Evolutionary conservation across 257 asterid species (phyloP).

Genomic region (Ehretia macrophylla): DNA sequence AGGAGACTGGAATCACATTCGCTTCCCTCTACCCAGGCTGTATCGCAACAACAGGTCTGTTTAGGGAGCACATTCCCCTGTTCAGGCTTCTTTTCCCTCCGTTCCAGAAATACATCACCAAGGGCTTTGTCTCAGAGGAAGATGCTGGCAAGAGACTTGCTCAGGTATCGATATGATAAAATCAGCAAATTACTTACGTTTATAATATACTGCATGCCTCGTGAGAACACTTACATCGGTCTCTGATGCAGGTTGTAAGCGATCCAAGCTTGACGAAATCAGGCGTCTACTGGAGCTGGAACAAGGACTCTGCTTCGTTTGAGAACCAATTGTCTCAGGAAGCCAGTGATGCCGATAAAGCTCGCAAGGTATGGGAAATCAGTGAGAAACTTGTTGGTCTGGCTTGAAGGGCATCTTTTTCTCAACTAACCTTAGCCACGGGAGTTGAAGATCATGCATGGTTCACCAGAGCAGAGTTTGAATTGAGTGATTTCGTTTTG

Average conservation of each 20-base stretch:
- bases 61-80: slow-evolving; percentile 82
- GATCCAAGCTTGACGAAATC: slow-evolving; percentile 86
- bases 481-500: neutral
- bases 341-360: slow-evolving; percentile 85
- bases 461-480: neutral
- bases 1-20: slow-evolving; percentile 66
- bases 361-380: slow-evolving; percentile 81
- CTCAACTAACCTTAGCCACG: too few species aligned
- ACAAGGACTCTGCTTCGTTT: slow-evolving; percentile 67
- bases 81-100: slow-evolving; percentile 92
- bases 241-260: slow-evolving; percentile 52
- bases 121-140: slow-evolving; percentile 83
- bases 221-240: neutral
- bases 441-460: neutral
- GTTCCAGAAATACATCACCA: slow-evolving; percentile 85
- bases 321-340: slow-evolving; percentile 81
- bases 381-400: slow-evolving; percentile 89
- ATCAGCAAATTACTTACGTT: neutral
- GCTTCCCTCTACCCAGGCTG: slow-evolving; percentile 94
- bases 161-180: slow-evolving; percentile 39
- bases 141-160: slow-evolving; percentile 93
- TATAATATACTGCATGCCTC: neutral
- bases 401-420: slow-evolving; percentile 30
- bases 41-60: slow-evolving; percentile 80
- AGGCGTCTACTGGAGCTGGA: slow-evolving; percentile 99